Base-by-base conservation (phyloP, 108 stramenopile species). In the Chaetoceros tenuissimus region DNA sequence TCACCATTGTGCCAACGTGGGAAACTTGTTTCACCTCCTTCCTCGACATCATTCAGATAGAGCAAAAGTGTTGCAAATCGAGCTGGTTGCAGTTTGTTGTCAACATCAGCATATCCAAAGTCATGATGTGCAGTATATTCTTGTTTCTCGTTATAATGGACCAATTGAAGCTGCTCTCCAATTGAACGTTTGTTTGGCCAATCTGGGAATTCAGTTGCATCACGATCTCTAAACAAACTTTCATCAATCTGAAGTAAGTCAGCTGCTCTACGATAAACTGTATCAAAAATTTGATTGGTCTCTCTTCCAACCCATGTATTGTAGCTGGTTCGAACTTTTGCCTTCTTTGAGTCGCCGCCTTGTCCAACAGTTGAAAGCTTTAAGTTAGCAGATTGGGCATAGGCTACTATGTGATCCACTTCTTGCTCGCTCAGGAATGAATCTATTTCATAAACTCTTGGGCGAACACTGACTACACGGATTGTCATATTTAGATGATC, bases 81-180 rank as follows among this genome's bases (percentile, higher is more conserved):
- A 17, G 80, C 75, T 3, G 75, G 83, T 58, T 86, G 78, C 26
- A 68, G 18, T 17, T 44, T 16, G 49, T 81, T 56, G 28, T 72
- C 49, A 53, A 85, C 74, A 24, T 48, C 24, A 2, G 77, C 44
- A 31, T 79, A 73, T 16, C 80, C 92, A 75, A 92, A 95, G 34
- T 92, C 94, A 63, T 95, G 94, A 71, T 95, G 94, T 25, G 91
- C 71, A 0, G 89, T 92, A 55, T 95, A 95, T 61, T 91, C 83
- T 51, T 95, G 89, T 0, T 57, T 66, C 0, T 54, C 28, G 28
- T 60, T 76, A 66, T 96, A 96, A 60, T 91, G 92, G 0, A 96
- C 94, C 46, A 94, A 65, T 64, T 96, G 96, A 21, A 96, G 53
- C 1, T 72, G 59, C 72, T 96, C 96, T 10, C 78, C 80, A 40